Base-by-base conservation (phyloP, 768 basidiomycete species). In the Tylopilus felleus region DNA sequence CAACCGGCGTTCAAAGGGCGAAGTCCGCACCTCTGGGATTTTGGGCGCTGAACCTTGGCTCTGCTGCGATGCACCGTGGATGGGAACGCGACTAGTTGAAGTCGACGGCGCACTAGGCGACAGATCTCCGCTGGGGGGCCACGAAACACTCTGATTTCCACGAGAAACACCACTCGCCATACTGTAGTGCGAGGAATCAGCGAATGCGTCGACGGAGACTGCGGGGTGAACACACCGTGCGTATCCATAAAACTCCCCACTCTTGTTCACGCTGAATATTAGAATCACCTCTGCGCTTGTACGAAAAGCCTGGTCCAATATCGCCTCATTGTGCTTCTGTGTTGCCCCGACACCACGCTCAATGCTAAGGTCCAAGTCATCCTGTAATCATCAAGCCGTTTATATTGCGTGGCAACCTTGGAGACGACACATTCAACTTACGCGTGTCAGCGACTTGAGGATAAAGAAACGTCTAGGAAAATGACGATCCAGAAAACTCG, bases 391-490 rank as follows among this genome's bases (percentile, higher is more conserved):
- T 33, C 36, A 49, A 53, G 44, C 47, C 23, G 50, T 25, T 28
- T 8, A 47, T 21, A 28, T 9, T 22, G 7, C 16, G 19, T 13
- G 9, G 7, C 14, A 6, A 4, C 48, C 16, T 47, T 22, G 21
- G 13, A 28, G n/a, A 36, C 9, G 21, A 35, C 4, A 7, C 35
- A 23, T 2, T 25, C 16, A 1, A 65, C 80, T 56, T 64, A 89
- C 93, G 75, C 85, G 83, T 2, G 88, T 88, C 66, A 90, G 71
- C 22, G 90, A 92, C 71, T 96, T 95, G 64, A 96, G 80, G 55
- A 98, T 95, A 63, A 97, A 97, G 66, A 85, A 92, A n/a, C 95
- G 84, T 63, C 80, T 80, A 3, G 93, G 93, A 69, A 96, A 98
- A 67, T 92, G 73, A 48, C 75, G 78, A 4, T 75, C 58, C 14